Conservation (phyloP, 179 eudicot species). For the Spinacia oleracea region DNA sequence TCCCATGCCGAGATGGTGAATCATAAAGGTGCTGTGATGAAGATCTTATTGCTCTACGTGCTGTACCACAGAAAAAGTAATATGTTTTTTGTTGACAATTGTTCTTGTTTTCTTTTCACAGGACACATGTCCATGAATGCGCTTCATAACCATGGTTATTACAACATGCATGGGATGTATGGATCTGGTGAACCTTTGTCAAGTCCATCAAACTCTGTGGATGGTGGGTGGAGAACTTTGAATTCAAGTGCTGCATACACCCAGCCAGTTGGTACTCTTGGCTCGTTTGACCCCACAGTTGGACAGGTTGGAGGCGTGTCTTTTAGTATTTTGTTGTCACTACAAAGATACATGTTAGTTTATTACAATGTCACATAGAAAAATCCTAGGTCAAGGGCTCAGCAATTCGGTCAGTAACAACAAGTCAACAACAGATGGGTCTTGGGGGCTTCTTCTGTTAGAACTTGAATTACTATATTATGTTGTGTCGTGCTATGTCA, state of each 20-base stretch:
- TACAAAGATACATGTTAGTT: background rate
- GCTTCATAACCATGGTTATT: conserved; percentile 46
- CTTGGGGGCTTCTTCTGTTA: background rate
- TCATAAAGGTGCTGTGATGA: conserved; percentile 54
- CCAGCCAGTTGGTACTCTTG: conserved; percentile 67
- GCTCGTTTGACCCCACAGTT: conserved; percentile 73
- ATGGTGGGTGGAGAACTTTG: conserved; percentile 52
- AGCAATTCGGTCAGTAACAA: background rate
- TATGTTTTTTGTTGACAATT: conserved; percentile 1
- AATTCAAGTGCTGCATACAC: conserved; percentile 64
- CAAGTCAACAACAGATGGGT: background rate
- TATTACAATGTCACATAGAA: no score
- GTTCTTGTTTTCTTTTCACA: conserved; percentile 46
- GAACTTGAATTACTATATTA: background rate
- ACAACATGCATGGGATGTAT: conserved; percentile 58
- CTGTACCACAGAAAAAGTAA: background rate
- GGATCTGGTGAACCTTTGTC: conserved; percentile 64
- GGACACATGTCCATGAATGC: conserved; percentile 58
- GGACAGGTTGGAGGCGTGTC: conserved; percentile 61
- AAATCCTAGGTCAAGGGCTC: background rate
- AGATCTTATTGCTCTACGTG: conserved; percentile 17
- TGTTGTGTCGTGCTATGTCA: no score
- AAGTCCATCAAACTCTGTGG: conserved; percentile 52
- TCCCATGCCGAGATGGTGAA: conserved; percentile 70
- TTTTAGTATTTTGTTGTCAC: background rate